Conservation (phyloP, 805 yeast genomes). For the Sugiyamaella marilandica region DNA sequence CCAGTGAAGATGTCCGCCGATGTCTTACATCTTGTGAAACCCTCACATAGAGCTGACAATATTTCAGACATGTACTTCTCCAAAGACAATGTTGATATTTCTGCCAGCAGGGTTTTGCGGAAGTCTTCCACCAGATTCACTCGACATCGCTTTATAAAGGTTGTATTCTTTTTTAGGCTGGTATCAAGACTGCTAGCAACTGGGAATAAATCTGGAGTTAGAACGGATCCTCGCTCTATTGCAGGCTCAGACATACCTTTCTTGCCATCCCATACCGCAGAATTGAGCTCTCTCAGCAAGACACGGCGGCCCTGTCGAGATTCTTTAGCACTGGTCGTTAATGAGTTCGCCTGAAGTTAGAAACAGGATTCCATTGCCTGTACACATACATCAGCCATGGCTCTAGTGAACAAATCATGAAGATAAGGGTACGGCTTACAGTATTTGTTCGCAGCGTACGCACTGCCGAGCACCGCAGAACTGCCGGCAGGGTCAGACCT, state of each 20-base stretch:
- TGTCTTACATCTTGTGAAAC: constrained; percentile 48
- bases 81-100: constrained; percentile 56
- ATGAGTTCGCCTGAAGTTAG: neutral
- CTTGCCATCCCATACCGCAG: constrained; percentile 52
- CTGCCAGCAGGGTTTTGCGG: constrained; percentile 47
- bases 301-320: constrained; percentile 17
- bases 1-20: constrained; percentile 58
- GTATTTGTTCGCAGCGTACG: too few relatives aligned
- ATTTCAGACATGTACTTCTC: constrained; percentile 74
- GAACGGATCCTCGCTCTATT: neutral
- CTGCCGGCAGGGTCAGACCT: too few relatives aligned
- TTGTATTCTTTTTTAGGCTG: constrained; percentile 73
- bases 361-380: neutral
- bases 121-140: constrained; percentile 53
- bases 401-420: neutral
- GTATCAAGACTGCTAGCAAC: constrained; percentile 43
- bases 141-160: constrained; percentile 67
- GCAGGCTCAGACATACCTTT: constrained; percentile 24
- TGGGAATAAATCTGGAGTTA: constrained; percentile 17
- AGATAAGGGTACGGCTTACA: neutral
- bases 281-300: constrained; percentile 40
- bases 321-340: neutral
- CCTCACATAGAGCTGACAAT: constrained; percentile 57
- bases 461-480: too few relatives aligned
- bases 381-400: constrained; percentile 1